Evolutionary conservation across 139 green algal species (phyloP), one percentile per base, ranked within the genome.

Genomic region (Penium margaritaceum): DNA sequence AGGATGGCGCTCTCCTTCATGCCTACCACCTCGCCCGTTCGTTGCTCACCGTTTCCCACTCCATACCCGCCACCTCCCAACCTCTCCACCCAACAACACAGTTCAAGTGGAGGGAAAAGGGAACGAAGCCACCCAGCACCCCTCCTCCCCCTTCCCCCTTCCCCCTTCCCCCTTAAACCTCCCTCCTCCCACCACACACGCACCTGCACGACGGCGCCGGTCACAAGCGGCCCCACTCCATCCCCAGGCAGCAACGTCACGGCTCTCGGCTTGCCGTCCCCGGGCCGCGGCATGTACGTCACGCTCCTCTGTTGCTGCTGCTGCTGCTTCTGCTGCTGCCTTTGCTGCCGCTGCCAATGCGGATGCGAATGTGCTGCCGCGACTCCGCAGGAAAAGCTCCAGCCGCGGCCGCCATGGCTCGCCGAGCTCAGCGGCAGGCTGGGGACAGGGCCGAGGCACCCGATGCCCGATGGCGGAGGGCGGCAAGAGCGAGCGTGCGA

Each of bases 201-300:
- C 30, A 66, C 72, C 43, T 75, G 43, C 66, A 76, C 67, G 0
- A 79, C 74, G 30, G 66, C 53, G 30, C 21, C 70, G 19, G 70
- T 73, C 7, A 77, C 70, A 29, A 72, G 54, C 29, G 70, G 70
- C 24, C 70, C 84, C 35, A 87, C 86, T n/a, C 86, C 86, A 44
- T 90, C 86, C 12, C 86, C 85, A 39, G 85, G 86, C 39, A 90
- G 84, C 33, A 90, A 76, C 17, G 86, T 90, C 2, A 89, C 86
- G 19, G 46, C 72, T 34, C 84, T 79, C 30, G 75, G 30, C 17
- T 30, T 30, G 37, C 72, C 60, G 37, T 78, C 68, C 21, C 73
- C 79, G 5, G 84, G 84, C 32, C 44, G 74, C 29, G 81, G 84
- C 54, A 88, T 80, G 66, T 88, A 88, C 6, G 82, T 87, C 47